Base-by-base conservation (phyloP, 1,284 basidiomycete species). In the Malassezia arunalokei region DNA sequence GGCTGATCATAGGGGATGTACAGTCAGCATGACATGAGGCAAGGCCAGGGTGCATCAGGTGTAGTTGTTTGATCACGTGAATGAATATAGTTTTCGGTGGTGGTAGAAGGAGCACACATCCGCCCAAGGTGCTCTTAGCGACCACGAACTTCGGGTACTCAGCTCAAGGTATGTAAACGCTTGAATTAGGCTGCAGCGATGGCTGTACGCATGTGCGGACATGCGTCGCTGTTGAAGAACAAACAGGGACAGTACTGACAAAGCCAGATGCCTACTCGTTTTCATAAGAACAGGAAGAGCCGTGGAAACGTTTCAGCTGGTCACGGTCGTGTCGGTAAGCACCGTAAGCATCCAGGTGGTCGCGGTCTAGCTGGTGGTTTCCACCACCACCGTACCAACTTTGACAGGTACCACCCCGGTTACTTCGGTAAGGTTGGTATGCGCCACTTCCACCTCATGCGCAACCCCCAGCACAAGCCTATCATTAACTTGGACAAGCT, bases 291-390 rank as follows among this genome's bases (percentile, higher is more conserved):
- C 77, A 85, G 92, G 79, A 96, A 96, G 81, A 90, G 92, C 80
- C 65, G 66, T 59, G 66, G 65, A 47, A 64, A 98, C 81, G 92
- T 98, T 73, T 96, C 91, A 66, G 90, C 90, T 59, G 70, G 70
- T 66, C 85, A 96, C 79, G 92, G 92, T 79, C 91, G 92, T 86
- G 86, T 98, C 75, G 94, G 92, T 72, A 96, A 98, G 83, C 92
- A 98, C 84, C 86, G 92, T 78, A 96, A 98, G 79, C 90, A 94
- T 76, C 94, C 94, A 58, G 92, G 92, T 81, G 92, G 92, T 88
- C 87, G 92, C 78, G 92, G 92, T 95, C 86, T 96, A 35, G 92
- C 92, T 79, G 94, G 92, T 90, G 92, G 94, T 83, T 82, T 85
- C 79, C 92, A 96, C 80, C 92, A 98, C 81, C 94, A 98, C 84